phyloP scores from a whole-genome alignment of 495 filamentous ascomycete genomes.

The Peziza echinospora region DNA sequence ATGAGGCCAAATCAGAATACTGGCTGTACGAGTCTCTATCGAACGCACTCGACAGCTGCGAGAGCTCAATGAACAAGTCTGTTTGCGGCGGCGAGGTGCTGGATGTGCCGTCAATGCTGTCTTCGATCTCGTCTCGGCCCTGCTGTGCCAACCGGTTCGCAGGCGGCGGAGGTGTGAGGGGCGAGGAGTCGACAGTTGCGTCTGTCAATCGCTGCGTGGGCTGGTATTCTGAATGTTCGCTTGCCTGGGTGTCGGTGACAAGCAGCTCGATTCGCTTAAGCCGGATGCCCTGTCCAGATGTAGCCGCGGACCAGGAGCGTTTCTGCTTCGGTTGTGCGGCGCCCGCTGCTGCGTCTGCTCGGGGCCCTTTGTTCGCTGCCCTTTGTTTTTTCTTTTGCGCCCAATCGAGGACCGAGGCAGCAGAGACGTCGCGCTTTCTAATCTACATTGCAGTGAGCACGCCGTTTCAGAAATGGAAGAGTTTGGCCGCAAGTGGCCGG shows the following conservation, averaged over 20 bases:
- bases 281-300: not conserved
- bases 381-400: slow-evolving; percentile 1
- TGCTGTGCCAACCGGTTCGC: not conserved
- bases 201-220: not conserved
- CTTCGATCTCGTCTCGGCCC: not conserved
- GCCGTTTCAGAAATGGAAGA: not conserved
- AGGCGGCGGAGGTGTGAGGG: not conserved
- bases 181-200: not conserved
- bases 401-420: slow-evolving; percentile 10
- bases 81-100: not conserved
- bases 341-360: not conserved
- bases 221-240: slow-evolving; percentile 3
- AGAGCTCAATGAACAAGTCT: not conserved
- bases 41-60: not conserved
- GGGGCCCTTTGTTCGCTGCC: not conserved
- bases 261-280: not conserved
- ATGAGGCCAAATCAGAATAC: not conserved
- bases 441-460: too few relatives aligned
- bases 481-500: not conserved
- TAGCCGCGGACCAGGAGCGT: not conserved
- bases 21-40: not conserved
- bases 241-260: not conserved
- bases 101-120: not conserved
- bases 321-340: too few relatives aligned
- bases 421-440: slow-evolving; percentile 6